Percentiles rank a stretch among this genome's conserved stretches.
These are phyloP conservation scores for Phytophthora chlamydospora DNA, from an alignment of 352 stramenopile species.

Conservation along the genomic window DNA sequence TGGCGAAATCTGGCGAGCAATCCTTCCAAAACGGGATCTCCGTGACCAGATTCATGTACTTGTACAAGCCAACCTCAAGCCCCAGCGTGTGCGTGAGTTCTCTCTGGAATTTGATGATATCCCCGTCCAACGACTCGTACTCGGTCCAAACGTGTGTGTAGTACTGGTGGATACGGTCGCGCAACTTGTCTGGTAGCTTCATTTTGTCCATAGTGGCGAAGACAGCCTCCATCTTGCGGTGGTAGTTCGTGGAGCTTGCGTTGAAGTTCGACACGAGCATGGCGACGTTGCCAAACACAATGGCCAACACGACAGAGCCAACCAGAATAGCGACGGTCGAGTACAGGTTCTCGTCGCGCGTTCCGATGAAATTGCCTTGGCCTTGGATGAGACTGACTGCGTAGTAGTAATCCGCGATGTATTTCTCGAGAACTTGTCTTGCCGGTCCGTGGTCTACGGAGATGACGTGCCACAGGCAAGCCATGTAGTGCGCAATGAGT, in stretches of 20 bases:
- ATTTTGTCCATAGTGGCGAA: constrained; percentile 60
- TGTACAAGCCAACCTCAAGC: constrained; percentile 47
- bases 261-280: constrained; percentile 67
- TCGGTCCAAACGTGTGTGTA: constrained; percentile 56
- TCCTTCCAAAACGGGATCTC: constrained; percentile 48
- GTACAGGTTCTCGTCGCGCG: constrained; percentile 35
- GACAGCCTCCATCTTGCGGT: constrained; percentile 67
- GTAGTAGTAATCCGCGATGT: constrained; percentile 47
- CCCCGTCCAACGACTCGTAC: constrained; percentile 49
- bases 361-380: constrained; percentile 38
- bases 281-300: constrained; percentile 63
- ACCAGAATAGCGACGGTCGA: constrained; percentile 41
- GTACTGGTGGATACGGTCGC: constrained; percentile 45
- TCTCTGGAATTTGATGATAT: constrained; percentile 38
- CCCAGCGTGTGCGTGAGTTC: constrained; percentile 52
- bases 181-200: constrained; percentile 36
- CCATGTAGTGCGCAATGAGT: constrained; percentile 51
- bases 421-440: no score
- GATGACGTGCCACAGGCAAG: constrained; percentile 51
- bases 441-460: no score
- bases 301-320: constrained; percentile 53
- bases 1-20: constrained; percentile 47
- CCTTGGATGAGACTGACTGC: constrained; percentile 52
- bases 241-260: constrained; percentile 50
- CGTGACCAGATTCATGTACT: constrained; percentile 43